These are phyloP conservation scores for Ceratorhiza oryzae-sativae DNA, from an alignment of 1,284 basidiomycete genomes.

Conservation along the genomic window DNA sequence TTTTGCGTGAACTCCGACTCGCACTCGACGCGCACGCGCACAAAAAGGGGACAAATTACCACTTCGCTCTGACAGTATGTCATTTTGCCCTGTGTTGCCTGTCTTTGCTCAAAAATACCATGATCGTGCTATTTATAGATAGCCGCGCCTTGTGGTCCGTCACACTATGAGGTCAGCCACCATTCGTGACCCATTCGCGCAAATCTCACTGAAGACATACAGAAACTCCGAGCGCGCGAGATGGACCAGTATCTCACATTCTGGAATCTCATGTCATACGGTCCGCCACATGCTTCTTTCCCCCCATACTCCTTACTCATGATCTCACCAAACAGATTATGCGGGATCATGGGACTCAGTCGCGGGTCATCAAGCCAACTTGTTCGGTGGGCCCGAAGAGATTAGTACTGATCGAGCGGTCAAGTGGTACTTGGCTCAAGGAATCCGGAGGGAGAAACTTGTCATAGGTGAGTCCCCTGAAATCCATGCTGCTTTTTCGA, in stretches of 20 bases:
- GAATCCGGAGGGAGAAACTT: conserved; percentile 80
- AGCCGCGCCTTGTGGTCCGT: conserved; percentile 90
- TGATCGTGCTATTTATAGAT: conserved; percentile 59
- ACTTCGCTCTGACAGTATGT: conserved; percentile 77
- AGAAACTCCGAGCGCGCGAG: conserved; percentile 72
- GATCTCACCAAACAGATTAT: conserved; percentile 44
- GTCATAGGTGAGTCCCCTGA: conserved; percentile 66
- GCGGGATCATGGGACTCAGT: conserved; percentile 83
- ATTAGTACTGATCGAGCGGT: conserved; percentile 75
- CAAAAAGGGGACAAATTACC: conserved; percentile 64
- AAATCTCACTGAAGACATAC: not conserved
- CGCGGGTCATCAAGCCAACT: conserved; percentile 88
- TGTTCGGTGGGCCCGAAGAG: conserved; percentile 65
- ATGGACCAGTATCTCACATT: conserved; percentile 92
- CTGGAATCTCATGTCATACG: conserved; percentile 94
- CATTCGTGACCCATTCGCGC: not conserved
- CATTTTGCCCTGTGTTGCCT: not conserved
- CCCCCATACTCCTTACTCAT: not conserved
- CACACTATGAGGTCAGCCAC: conserved; percentile 67
- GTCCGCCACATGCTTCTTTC: not conserved
- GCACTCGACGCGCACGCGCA: conserved; percentile 72
- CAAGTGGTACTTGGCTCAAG: conserved; percentile 72
- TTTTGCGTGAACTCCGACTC: conserved; percentile 72
- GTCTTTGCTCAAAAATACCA: not conserved
- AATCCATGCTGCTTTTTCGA: conserved; percentile 6